Percentiles rank a stretch among this genome's conserved stretches.
These are phyloP conservation scores for Bromus sterilis DNA, from an alignment of 176 grass and related monocot genomes.

Conservation along the genomic window DNA sequence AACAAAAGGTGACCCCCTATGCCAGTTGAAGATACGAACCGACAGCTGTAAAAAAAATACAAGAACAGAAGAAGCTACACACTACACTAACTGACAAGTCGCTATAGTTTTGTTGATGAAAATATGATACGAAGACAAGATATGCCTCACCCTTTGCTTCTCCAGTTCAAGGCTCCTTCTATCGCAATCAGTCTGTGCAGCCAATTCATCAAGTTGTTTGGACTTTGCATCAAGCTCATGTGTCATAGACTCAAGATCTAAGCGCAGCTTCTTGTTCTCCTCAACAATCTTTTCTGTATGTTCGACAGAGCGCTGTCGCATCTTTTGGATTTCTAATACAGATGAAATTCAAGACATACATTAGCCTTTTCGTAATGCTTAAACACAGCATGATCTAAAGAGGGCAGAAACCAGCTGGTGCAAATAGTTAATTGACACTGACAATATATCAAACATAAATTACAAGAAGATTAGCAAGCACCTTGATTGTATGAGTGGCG, in stretches of 20 bases:
- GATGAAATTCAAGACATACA: not conserved
- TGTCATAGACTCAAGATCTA: constrained; percentile 45
- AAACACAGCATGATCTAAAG: not conserved
- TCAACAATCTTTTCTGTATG: constrained; percentile 45
- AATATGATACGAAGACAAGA: not conserved
- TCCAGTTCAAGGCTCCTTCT: constrained; percentile 19
- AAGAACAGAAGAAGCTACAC: not conserved
- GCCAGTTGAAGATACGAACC: not conserved
- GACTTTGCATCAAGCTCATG: constrained; percentile 46
- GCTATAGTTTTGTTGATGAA: not conserved
- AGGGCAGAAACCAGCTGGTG: not conserved
- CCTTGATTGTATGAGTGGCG: constrained; percentile 42
- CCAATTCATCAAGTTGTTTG: not conserved
- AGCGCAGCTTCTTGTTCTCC: constrained; percentile 46
- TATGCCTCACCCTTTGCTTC: not conserved
- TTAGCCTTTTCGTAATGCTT: not conserved
- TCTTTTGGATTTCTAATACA: constrained; percentile 60
- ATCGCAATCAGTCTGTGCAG: not conserved
- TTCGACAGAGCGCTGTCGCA: constrained; percentile 46
- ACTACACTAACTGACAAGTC: not conserved
- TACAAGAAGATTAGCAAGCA: not conserved
- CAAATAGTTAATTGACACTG: not conserved
- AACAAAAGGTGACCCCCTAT: not conserved
- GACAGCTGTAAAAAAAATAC: not conserved
- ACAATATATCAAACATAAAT: not conserved